Evolutionary conservation across 2,329 filamentous ascomycete species (phyloP), one percentile per base, ranked within the genome.

Genomic region (Didymosphaeria variabile): DNA sequence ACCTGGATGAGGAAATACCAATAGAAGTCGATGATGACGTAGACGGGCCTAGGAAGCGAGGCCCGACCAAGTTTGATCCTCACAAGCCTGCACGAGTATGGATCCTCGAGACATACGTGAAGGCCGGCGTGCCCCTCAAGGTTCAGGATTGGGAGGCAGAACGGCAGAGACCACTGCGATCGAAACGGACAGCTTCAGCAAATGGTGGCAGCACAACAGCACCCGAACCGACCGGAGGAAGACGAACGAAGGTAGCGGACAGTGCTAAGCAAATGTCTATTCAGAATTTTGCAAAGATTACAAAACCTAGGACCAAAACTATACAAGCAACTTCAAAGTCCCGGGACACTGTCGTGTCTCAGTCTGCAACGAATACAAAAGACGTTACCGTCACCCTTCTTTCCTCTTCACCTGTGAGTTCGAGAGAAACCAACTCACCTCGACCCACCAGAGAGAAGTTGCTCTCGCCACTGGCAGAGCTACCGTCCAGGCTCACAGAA

Each of bases 61-160:
- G 74, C 47, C 79, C 68, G 54, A 81, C 72, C 54, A 76, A 72
- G 0, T 93, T 90, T 67, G 88, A 93, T 68, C 90, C 92, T 0
- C 84, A 83, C 9, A 83, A 87, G 31, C 81, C 87, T 1, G 87
- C 91, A 44, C 86, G 90, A 64, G 76, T 86, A 10, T 94, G 91
- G 91, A 78, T 94, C 6, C 82, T 90, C 23, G 87, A 90, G 67
- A 83, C 85, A 0, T 82, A 91, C 55, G 86, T 88, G 5, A 87
- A 84, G 59, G 74, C 89, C 2, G 90, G 91, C 0, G 84, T 89
- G 57, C 90, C 90, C 3, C 78, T 88, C 2, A 86, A 86, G 31
- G 85, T 91, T 0, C 83, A 89, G 64, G 85, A 86, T 45, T 94
- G 90, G 85, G 86, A 91, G 67, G 82, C 70, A 15, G 66, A 63